These are phyloP conservation scores for Phlebopus sp. DNA, from an alignment of 1,284 basidiomycete species.

Conservation along the genomic window DNA sequence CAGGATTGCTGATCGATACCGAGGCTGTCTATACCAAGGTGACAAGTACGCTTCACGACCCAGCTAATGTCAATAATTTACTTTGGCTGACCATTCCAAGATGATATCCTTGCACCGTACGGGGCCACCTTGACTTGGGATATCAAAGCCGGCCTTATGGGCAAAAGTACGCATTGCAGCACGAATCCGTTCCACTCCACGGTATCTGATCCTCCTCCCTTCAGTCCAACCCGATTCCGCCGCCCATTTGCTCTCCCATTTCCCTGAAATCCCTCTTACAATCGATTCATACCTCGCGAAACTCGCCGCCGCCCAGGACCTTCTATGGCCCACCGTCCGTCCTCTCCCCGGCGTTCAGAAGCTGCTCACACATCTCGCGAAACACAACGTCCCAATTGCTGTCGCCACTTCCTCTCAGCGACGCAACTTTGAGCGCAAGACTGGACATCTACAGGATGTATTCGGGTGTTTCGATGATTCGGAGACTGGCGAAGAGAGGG, in stretches of 20 bases:
- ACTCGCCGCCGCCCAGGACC: slow-evolving; percentile 57
- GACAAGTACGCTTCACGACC: slow-evolving; percentile 53
- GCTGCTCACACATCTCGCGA: slow-evolving; percentile 63
- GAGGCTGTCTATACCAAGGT: slow-evolving; percentile 73
- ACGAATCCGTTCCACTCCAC: neutral
- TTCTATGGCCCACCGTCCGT: slow-evolving; percentile 61
- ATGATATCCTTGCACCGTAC: slow-evolving; percentile 68
- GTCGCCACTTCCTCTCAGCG: slow-evolving; percentile 72
- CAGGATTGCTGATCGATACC: slow-evolving; percentile 65
- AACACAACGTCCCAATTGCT: slow-evolving; percentile 67
- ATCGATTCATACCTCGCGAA: slow-evolving; percentile 56
- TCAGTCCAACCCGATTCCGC: slow-evolving; percentile 66
- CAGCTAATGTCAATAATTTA: neutral
- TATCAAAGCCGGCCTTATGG: slow-evolving; percentile 81
- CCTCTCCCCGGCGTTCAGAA: slow-evolving; percentile 66
- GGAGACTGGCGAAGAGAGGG: slow-evolving; percentile 39
- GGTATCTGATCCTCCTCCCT: neutral
- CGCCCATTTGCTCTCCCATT: slow-evolving; percentile 67
- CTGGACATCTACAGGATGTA: slow-evolving; percentile 49
- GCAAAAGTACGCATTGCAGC: slow-evolving; percentile 56
- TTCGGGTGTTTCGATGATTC: slow-evolving; percentile 41
- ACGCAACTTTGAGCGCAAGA: slow-evolving; percentile 65
- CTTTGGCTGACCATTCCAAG: slow-evolving; percentile 11
- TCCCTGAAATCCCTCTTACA: slow-evolving; percentile 64
- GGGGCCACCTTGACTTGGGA: slow-evolving; percentile 80